These are phyloP conservation scores for Aspergillus calidoustus DNA, from an alignment of 2,329 filamentous ascomycete species.

Conservation along the genomic window DNA sequence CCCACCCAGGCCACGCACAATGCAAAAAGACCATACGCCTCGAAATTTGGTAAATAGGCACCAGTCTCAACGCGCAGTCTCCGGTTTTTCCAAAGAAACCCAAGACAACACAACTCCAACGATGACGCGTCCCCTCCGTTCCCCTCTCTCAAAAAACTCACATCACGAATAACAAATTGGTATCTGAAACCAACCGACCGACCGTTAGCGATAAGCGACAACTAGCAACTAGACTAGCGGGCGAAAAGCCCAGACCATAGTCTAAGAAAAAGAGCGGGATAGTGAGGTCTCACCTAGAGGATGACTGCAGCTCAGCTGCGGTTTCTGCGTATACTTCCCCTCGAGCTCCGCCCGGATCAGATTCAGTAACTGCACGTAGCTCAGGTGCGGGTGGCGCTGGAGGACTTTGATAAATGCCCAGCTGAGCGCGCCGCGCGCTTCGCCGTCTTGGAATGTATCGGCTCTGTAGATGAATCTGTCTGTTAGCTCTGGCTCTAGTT, in stretches of 20 bases:
- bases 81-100: not conserved
- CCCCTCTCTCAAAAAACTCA: conserved; percentile 36
- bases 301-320: conserved; percentile 94
- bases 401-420: conserved; percentile 92
- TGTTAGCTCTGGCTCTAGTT: not conserved
- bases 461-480: conserved; percentile 58
- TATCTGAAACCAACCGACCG: conserved; percentile 52
- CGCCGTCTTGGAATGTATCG: conserved; percentile 83
- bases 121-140: not conserved
- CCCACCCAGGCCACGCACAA: not conserved
- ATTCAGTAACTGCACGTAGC: conserved; percentile 92
- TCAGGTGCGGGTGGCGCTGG: conserved; percentile 89
- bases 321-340: conserved; percentile 90
- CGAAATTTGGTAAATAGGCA: not conserved
- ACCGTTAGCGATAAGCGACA: conserved; percentile 12
- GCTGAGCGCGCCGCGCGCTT: conserved; percentile 96
- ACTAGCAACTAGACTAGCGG: not conserved
- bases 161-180: conserved; percentile 70
- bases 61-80: not conserved
- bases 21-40: not conserved
- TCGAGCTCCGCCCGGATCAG: conserved; percentile 87
- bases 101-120: not conserved
- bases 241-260: not conserved
- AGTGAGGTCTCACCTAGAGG: conserved; percentile 73
- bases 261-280: not conserved